Evolutionary conservation across 352 stramenopile genomes (phyloP), one percentile per base, ranked within the genome.

Genomic region (Globisporangium viniferum): DNA sequence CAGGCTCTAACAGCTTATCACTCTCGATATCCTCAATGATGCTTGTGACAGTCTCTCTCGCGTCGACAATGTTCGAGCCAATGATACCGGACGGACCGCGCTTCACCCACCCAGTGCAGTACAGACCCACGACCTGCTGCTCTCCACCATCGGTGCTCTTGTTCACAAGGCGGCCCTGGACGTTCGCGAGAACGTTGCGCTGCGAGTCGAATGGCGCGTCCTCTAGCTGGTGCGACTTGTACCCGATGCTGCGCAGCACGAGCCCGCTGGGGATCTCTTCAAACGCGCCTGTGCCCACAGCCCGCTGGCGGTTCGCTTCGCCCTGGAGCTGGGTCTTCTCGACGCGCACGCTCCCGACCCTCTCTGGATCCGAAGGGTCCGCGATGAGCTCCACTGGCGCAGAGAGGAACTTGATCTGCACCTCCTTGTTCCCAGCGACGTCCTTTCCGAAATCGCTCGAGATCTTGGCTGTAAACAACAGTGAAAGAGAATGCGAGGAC

Each of bases 51-150:
- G 97, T 99, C 70, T 99, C 97, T 18, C 93, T 95, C 8, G 97
- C 97, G 77, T 99, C 96, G 12, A 91, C 73, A 72, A 99, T 99
- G 78, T 99, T 99, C 33, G 96, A 98, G 18, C 97, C 97, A 64
- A 99, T 99, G 70, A 99, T 99, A 0, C 98, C 98, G 24, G 82
- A 93, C 10, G 98, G 97, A 6, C 98, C 97, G 62, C 98, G 92
- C 80, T 99, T 99, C 27, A 99, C 86, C 98, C 98, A 99, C 3
- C 98, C 98, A 24, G 93, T 86, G 67, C 95, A 97, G 77, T 99
- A 99, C 35, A 99, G 70, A 0, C 95, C 94, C 59, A 81, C 74
- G 31, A 95, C 80, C 0, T 69, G 71, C 36, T 77, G 56, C 57
- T 72, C 20, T 20, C 4, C 55, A 3, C n/a, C 68, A 61, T 70